Percentiles rank a stretch among this genome's conserved stretches.
Evolutionary conservation across 495 filamentous ascomycete genomes (phyloP).

Genomic region (Terfezia boudieri): DNA sequence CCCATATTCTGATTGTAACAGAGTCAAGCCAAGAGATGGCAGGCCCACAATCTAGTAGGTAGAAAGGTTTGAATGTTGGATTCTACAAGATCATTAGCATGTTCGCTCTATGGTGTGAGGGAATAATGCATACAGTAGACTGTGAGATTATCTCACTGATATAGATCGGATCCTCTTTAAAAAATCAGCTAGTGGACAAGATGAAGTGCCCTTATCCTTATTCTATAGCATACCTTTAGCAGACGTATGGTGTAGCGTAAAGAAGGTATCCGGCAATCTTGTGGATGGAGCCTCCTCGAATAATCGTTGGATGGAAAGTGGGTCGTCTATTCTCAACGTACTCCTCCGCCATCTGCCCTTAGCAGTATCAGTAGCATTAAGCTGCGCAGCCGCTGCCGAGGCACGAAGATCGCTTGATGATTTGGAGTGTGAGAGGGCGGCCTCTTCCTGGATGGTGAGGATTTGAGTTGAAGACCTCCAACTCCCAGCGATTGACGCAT

Average conservation of each 20-base stretch:
- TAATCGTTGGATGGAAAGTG: neutral
- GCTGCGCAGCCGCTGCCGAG: neutral
- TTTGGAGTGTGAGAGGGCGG: slow-evolving; percentile 39
- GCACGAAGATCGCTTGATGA: slow-evolving; percentile 48
- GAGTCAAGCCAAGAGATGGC: slow-evolving; percentile 38
- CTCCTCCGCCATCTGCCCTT: neutral
- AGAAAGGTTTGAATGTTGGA: slow-evolving; percentile 72
- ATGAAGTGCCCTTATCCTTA: neutral
- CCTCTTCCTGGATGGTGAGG: slow-evolving; percentile 34
- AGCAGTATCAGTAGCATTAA: neutral
- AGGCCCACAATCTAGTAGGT: slow-evolving; percentile 46
- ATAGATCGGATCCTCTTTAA: slow-evolving; percentile 48
- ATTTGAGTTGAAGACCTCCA: slow-evolving; percentile 50
- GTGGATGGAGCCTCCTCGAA: neutral
- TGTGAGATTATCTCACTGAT: slow-evolving; percentile 63
- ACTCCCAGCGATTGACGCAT: slow-evolving; percentile 47
- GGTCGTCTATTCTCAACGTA: neutral
- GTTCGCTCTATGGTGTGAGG: neutral
- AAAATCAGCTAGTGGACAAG: neutral
- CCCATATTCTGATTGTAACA: slow-evolving; percentile 56
- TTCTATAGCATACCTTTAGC: neutral
- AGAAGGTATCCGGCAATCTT: neutral
- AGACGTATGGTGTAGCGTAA: neutral
- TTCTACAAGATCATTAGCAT: slow-evolving; percentile 27
- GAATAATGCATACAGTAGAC: slow-evolving; percentile 32